Base-by-base conservation (phyloP, 2,329 filamentous ascomycete species). In the Orbilia brochopaga region DNA sequence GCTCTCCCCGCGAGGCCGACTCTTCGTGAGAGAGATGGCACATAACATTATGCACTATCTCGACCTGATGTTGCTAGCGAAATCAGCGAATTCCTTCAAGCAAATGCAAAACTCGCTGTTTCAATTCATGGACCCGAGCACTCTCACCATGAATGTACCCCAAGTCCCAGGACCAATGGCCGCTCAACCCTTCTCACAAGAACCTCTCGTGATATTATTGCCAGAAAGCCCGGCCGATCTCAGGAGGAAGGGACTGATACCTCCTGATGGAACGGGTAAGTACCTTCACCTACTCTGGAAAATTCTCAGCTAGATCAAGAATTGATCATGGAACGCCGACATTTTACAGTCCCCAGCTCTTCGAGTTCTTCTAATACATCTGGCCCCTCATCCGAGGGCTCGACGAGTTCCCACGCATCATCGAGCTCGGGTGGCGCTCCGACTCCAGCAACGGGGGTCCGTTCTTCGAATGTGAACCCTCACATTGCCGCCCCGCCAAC, bases 111-210 rank as follows among this genome's bases (percentile, higher is more conserved):
- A 70, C 19, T 75, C 73, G 30, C 67, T 77, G 19, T 76, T 74
- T 30, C 62, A 58, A 17, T 77, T 77, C 52, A 67, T 76, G 27
- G 76, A 75, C n/a, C 75, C 73, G 13, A 75, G 75, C n/a, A 76
- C 74, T 30, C 64, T 74, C 30, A n/a, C n/a, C n/a, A n/a, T n/a
- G n/a, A n/a, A n/a, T n/a, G n/a, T n/a, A n/a, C n/a, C n/a, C n/a
- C n/a, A n/a, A n/a, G n/a, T n/a, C n/a, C n/a, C n/a, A 32, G 27
- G 27, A 8, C 27, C 3, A 32, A 8, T 3, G 8, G 8, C 4
- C 8, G 8, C 4, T 32, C 27, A 32, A 8, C 4, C 30, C 55
- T 56, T 44, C 55, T 69, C 35, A 65, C 44, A 69, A 65, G 63
- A 50, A 51, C 42, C 35, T 7, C 30, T 46, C 74, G 56, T 40